These are phyloP conservation scores for apple (Malus domestica) DNA, from an alignment of 306 rosid genomes.

Conservation along the genomic window ASM211411v1 NC_041790.1:21430001-21430500, in stretches of 20 bases:
- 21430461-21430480: slow-evolving; percentile 7
- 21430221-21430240: slow-evolving; percentile 77
- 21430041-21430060: slow-evolving; percentile 24
- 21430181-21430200: slow-evolving; percentile 49
- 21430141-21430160: not conserved
- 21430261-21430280: slow-evolving; percentile 48
- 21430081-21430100: slow-evolving; percentile 3
- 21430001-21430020: slow-evolving; percentile 76
- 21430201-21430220: slow-evolving; percentile 91
- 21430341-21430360: slow-evolving; percentile 88
- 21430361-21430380: slow-evolving; percentile 56
- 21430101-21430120: slow-evolving; percentile 9
- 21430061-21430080: slow-evolving; percentile 27
- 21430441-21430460: not conserved
- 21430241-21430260: slow-evolving; percentile 83
- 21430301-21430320: slow-evolving; percentile 90
- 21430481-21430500: not conserved
- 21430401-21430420: not conserved
- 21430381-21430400: slow-evolving; percentile 22
- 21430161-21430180: not conserved
- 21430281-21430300: slow-evolving; percentile 79
- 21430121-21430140: slow-evolving; percentile 11
- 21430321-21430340: slow-evolving; percentile 92
- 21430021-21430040: slow-evolving; percentile 60
- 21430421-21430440: not conserved